A percentile compares a stretch with the other conserved stretches of the same genome.
Conservation (phyloP, 495 filamentous ascomycete species). For the Wilcoxina mikolae region DNA sequence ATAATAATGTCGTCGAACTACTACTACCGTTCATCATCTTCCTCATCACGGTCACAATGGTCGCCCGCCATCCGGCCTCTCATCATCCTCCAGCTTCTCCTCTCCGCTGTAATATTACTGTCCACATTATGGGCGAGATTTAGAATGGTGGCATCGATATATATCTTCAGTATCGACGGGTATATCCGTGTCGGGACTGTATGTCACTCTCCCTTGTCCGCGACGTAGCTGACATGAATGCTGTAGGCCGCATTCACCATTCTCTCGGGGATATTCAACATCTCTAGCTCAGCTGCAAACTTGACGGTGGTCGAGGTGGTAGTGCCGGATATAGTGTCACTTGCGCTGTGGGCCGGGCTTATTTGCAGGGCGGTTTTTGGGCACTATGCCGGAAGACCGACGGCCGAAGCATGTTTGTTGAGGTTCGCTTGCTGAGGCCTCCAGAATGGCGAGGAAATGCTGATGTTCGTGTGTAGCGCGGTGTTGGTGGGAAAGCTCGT, state of each 20-base stretch:
- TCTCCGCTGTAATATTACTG: not conserved
- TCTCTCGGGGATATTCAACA: not conserved
- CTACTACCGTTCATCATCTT: too few species aligned
- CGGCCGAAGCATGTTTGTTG: too few species aligned
- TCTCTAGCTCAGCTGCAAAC: not conserved
- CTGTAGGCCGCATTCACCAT: not conserved
- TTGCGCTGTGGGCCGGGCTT: conserved; percentile 1
- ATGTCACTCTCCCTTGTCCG: not conserved
- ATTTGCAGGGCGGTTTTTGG: too few species aligned
- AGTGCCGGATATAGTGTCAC: conserved; percentile 1
- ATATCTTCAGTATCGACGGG: too few species aligned
- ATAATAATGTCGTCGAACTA: too few species aligned
- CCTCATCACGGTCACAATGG: not conserved
- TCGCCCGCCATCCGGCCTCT: not conserved
- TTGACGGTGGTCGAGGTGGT: not conserved
- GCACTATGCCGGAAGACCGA: too few species aligned
- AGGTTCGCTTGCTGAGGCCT: too few species aligned
- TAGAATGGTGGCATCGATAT: too few species aligned
- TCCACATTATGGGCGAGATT: not conserved
- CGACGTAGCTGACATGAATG: not conserved
- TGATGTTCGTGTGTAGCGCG: too few species aligned
- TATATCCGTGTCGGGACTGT: not conserved
- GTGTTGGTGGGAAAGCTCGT: too few species aligned
- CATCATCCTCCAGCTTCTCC: not conserved
- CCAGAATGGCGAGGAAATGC: too few species aligned